These are phyloP conservation scores for Elsinoe ampelina DNA, from an alignment of 2,329 filamentous ascomycete species.

Conservation along the genomic window DNA sequence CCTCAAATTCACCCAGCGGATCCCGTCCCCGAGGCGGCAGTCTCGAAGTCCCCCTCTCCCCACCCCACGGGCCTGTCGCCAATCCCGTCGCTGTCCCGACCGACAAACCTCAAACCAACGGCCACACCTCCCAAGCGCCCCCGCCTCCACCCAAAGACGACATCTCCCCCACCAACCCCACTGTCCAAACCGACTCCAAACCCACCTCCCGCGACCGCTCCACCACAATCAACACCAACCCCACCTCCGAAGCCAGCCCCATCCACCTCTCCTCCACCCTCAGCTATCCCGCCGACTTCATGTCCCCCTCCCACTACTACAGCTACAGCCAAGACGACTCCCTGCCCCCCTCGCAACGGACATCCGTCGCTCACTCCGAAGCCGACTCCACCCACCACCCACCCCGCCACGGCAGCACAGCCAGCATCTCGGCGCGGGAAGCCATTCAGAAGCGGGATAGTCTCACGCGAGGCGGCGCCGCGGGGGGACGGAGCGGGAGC, in stretches of 20 bases:
- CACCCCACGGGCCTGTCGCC: slow-evolving; percentile 16
- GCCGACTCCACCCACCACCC: slow-evolving; percentile 19
- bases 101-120: slow-evolving; percentile 10
- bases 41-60: slow-evolving; percentile 66
- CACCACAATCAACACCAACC: slow-evolving; percentile 13
- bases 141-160: slow-evolving; percentile 21
- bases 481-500: slow-evolving; percentile 34
- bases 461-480: slow-evolving; percentile 34
- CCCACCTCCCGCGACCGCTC: slow-evolving; percentile 12
- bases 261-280: slow-evolving; percentile 22
- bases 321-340: slow-evolving; percentile 12
- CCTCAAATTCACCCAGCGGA: slow-evolving; percentile 28
- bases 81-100: slow-evolving; percentile 7
- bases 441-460: slow-evolving; percentile 56
- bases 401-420: slow-evolving; percentile 14
- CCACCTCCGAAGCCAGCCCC: slow-evolving; percentile 5
- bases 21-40: slow-evolving; percentile 49
- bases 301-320: slow-evolving; percentile 21
- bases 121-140: slow-evolving; percentile 7
- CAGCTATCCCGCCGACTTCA: slow-evolving; percentile 22
- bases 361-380: slow-evolving; percentile 18
- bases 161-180: slow-evolving; percentile 21
- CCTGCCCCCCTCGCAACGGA: slow-evolving; percentile 14
- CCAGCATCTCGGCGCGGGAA: slow-evolving; percentile 20
- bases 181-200: slow-evolving; percentile 18